These are phyloP conservation scores for Neurospora tetraspora DNA, from an alignment of 495 filamentous ascomycete species.

Conservation along the genomic window DNA sequence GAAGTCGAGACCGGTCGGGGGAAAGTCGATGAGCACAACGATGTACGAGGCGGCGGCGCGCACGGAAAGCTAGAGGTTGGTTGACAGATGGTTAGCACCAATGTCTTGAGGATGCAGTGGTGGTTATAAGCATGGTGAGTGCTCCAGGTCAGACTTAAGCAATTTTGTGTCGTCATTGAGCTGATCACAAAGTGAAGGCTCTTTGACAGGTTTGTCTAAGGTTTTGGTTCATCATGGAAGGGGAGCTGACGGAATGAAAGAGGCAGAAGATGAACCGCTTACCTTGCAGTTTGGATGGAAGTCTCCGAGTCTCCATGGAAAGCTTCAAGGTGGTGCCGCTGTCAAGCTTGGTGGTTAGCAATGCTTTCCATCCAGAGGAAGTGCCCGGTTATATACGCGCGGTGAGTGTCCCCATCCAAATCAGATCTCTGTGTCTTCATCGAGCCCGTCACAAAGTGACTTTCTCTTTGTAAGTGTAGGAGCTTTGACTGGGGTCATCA, in stretches of 20 bases:
- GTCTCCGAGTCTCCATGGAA: neutral
- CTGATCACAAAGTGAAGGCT: neutral
- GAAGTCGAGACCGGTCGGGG: neutral
- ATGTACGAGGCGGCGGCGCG: neutral
- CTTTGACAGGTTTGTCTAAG: neutral
- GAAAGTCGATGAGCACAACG: neutral
- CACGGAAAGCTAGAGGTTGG: neutral
- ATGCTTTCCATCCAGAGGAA: neutral
- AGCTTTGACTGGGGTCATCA: neutral
- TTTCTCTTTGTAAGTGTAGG: neutral
- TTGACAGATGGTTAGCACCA: neutral
- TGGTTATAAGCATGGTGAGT: neutral
- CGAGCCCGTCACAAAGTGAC: neutral
- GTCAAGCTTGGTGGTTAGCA: neutral
- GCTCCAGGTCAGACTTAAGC: neutral
- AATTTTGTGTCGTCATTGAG: neutral
- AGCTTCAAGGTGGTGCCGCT: neutral
- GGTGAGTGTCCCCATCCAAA: neutral
- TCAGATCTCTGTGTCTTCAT: neutral
- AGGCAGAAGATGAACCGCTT: neutral
- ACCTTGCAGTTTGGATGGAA: neutral
- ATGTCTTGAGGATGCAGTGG: neutral
- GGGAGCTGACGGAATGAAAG: neutral
- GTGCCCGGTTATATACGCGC: neutral
- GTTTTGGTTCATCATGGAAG: neutral